Conservation (phyloP, 139 green algal genomes). For the Eudorina sp. region DNA sequence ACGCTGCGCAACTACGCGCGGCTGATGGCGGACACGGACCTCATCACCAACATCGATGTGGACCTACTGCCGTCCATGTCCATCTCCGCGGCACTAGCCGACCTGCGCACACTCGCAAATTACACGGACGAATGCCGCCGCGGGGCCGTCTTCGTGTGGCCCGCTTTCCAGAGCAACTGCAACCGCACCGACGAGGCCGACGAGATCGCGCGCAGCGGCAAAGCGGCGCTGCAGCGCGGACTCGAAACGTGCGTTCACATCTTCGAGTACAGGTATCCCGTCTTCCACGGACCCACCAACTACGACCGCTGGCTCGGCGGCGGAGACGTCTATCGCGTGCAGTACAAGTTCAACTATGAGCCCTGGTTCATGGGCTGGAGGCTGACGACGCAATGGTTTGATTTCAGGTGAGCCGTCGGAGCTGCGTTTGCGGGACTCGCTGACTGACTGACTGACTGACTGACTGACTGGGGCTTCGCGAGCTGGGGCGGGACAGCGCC, state of each 20-base stretch:
- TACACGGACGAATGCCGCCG: not conserved
- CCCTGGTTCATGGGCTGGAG: conserved; percentile 45
- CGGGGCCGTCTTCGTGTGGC: conserved; percentile 16
- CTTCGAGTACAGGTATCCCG: not conserved
- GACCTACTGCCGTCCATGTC: conserved; percentile 58
- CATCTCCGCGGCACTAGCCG: not conserved
- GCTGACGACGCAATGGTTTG: conserved; percentile 27
- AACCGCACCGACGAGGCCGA: not conserved
- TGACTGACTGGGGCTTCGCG: no score
- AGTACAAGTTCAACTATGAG: conserved; percentile 1
- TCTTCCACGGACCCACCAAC: conserved; percentile 31
- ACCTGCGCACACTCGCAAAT: not conserved
- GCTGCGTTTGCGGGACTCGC: no score
- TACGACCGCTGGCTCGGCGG: not conserved
- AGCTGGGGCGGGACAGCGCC: no score
- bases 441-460: no score
- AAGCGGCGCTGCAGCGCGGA: not conserved
- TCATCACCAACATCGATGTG: conserved; percentile 67
- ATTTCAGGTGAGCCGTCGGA: conserved; percentile 17
- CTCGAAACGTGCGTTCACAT: conserved; percentile 6
- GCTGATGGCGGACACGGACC: conserved; percentile 57
- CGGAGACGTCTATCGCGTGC: not conserved
- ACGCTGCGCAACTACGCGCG: conserved; percentile 57
- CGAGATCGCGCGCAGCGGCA: not conserved
- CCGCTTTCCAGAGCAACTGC: conserved; percentile 18